These are phyloP conservation scores for Antitrichia curtipendula DNA, from an alignment of 225 moss, liverwort and hornwort genomes.

Conservation along the genomic window DNA sequence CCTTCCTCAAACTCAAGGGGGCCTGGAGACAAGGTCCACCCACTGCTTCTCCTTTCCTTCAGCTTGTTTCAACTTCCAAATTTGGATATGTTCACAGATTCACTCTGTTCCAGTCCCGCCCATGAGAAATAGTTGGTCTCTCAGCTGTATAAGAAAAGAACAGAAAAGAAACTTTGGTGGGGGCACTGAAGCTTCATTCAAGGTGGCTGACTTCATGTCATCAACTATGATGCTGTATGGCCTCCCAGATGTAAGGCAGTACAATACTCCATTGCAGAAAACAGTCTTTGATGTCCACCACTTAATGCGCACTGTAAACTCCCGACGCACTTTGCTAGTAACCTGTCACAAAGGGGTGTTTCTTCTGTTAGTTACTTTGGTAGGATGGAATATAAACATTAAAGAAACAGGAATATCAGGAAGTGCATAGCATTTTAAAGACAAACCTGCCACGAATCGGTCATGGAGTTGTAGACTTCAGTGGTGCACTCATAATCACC, in stretches of 20 bases:
- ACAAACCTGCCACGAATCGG: constrained; percentile 44
- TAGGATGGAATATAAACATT: neutral
- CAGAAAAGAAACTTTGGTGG: constrained; percentile 41
- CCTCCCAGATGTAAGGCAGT: constrained; percentile 52
- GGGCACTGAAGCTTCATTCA: constrained; percentile 34
- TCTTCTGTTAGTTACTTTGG: neutral
- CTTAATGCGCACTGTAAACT: constrained; percentile 36
- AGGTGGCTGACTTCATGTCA: constrained; percentile 25
- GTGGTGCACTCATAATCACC: constrained; percentile 45
- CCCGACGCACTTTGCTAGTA: constrained; percentile 32
- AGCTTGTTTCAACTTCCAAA: constrained; percentile 20
- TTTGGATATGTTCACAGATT: constrained; percentile 29
- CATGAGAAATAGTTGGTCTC: constrained; percentile 17
- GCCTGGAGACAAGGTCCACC: too few relatives aligned
- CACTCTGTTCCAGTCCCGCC: constrained; percentile 38
- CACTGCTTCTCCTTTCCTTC: constrained; percentile 12
- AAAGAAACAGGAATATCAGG: neutral
- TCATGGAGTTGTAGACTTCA: constrained; percentile 41
- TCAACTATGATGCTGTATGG: constrained; percentile 49
- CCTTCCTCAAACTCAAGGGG: too few relatives aligned
- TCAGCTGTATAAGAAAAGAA: constrained; percentile 26
- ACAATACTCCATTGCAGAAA: constrained; percentile 27
- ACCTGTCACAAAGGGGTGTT: neutral
- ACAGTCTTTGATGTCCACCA: constrained; percentile 55
- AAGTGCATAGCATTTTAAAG: neutral